Base-by-base conservation (phyloP, 345 rosid species). In the Bruguiera sexangula region DNA sequence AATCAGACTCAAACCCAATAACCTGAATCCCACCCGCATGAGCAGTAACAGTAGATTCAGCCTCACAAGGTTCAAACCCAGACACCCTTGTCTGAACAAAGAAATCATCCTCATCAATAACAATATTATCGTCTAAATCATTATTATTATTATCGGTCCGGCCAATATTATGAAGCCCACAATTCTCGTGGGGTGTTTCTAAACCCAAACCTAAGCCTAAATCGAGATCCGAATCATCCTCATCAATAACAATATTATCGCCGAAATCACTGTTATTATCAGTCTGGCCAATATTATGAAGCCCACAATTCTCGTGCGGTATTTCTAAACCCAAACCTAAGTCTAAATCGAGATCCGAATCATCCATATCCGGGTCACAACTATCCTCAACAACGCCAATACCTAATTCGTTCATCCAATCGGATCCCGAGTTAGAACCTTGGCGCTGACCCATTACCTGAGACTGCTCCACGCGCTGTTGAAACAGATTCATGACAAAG, bases 401-500 rank as follows among this genome's bases (percentile, higher is more conserved):
- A 52, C 66, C 76, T 8, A 80, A 79, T 2, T 80, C 84, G 30
- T 31, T 64, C 21, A 82, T 74, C 11, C 86, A 55, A 55, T 55
- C 60, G 30, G 60, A 55, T 22, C 60, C 59, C 22, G 22, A 55
- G 22, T n/a, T 21, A 0, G 59, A 22, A 55, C 15, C 60, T 26
- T 8, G 29, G 27, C 5, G 16, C 5, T 9, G 29, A 68, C 63
- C 69, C 48, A 76, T 68, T 16, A 82, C 81, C 80, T 81, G 86
- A 73, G 97, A 89, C 68, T 91, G 94, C 81, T 91, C 96, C 62
- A 91, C 96, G 59, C 94, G 97, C 78, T 89, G 90, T 54, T 91
- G 96, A 61, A 93, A 81, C 75, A 93, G 86, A 85, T 91, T 96
- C 94, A 93, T 85, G 67, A 89, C 96, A 80, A 89, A 93, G 68